These are phyloP conservation scores for Annulohypoxylon nitens DNA, from an alignment of 495 filamentous ascomycete species.

Conservation along the genomic window DNA sequence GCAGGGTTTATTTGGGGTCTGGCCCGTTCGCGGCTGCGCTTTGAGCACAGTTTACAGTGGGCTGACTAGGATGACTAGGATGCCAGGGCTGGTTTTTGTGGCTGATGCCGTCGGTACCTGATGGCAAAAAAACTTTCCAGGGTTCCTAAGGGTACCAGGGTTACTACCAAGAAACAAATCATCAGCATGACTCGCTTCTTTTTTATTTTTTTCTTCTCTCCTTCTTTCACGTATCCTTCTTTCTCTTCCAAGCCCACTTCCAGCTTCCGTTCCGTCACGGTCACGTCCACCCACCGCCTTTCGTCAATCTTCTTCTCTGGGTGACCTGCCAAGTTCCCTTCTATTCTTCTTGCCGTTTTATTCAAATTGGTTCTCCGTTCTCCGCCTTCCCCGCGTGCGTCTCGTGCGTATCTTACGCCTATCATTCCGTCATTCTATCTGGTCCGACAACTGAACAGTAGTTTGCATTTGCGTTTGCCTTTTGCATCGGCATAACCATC, in stretches of 20 bases:
- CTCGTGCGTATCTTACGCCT: constrained; percentile 5
- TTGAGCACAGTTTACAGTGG: neutral
- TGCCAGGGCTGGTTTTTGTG: constrained; percentile 24
- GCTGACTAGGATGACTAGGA: neutral
- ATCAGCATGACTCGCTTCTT: constrained; percentile 43
- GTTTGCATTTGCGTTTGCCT: neutral
- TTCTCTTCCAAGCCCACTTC: constrained; percentile 51
- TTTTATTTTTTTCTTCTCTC: constrained; percentile 38
- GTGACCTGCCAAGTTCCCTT: constrained; percentile 56
- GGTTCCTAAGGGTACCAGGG: constrained; percentile 5
- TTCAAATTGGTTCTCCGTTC: constrained; percentile 39
- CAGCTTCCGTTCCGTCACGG: constrained; percentile 53
- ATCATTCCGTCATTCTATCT: constrained; percentile 18
- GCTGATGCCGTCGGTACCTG: constrained; percentile 29
- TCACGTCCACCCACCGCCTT: constrained; percentile 53
- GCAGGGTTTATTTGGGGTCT: constrained; percentile 7
- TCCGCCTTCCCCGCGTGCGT: constrained; percentile 32
- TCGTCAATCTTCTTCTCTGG: constrained; percentile 54
- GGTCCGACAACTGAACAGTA: constrained; percentile 16
- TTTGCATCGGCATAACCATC: neutral
- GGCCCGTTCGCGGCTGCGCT: neutral
- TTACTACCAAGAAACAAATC: constrained; percentile 19
- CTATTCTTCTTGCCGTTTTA: constrained; percentile 56
- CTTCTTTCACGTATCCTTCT: constrained; percentile 48
- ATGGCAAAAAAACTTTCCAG: constrained; percentile 30